Conservation (phyloP, 2,329 filamentous ascomycete genomes). For the Trichoderma sp. region DNA sequence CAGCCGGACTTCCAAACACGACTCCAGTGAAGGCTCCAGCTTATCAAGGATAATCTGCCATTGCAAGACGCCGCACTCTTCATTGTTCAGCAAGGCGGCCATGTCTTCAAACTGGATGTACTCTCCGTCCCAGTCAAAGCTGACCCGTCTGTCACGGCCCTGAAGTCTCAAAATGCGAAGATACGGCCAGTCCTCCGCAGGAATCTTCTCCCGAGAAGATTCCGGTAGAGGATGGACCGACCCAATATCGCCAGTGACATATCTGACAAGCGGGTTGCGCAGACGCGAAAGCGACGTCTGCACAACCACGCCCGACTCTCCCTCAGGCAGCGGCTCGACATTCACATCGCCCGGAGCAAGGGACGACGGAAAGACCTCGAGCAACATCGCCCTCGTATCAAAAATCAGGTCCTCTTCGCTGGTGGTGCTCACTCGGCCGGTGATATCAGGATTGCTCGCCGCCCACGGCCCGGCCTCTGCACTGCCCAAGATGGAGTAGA, state of each 20-base stretch:
- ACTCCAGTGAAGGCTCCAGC: slow-evolving; percentile 35
- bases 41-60: slow-evolving; percentile 47
- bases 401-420: slow-evolving; percentile 43
- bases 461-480: slow-evolving; percentile 48
- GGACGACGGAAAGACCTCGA: slow-evolving; percentile 43
- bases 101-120: slow-evolving; percentile 45
- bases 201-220: slow-evolving; percentile 27
- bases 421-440: slow-evolving; percentile 16
- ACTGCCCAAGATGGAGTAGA: slow-evolving; percentile 47
- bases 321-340: slow-evolving; percentile 35
- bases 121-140: slow-evolving; percentile 46
- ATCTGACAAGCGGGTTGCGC: slow-evolving; percentile 49
- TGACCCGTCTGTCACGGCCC: slow-evolving; percentile 48
- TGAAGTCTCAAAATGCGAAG: slow-evolving; percentile 43
- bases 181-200: slow-evolving; percentile 33
- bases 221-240: slow-evolving; percentile 44
- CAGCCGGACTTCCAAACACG: slow-evolving; percentile 36
- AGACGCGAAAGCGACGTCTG: slow-evolving; percentile 48
- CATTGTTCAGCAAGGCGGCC: slow-evolving; percentile 32
- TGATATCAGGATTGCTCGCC: slow-evolving; percentile 39
- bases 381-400: slow-evolving; percentile 41
- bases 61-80: slow-evolving; percentile 41
- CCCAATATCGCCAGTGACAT: slow-evolving; percentile 47
- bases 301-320: slow-evolving; percentile 44
- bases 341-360: slow-evolving; percentile 1